Evolutionary conservation across 2,329 filamentous ascomycete genomes (phyloP).

Genomic region (Tolypocladium tropicale): DNA sequence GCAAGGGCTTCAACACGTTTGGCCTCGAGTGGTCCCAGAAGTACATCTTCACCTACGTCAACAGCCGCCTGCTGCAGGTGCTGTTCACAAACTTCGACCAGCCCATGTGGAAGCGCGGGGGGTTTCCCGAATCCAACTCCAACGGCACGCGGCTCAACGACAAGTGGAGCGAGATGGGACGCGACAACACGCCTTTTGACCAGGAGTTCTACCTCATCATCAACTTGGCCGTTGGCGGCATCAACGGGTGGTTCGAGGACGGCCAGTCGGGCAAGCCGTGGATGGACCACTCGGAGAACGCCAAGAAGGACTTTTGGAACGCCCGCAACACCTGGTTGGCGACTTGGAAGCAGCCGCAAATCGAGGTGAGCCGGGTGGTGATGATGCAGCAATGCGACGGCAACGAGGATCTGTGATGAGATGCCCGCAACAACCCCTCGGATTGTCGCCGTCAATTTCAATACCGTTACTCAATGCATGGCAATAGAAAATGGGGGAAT

Average conservation of each 20-base stretch:
- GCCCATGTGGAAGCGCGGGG: slow-evolving; percentile 57
- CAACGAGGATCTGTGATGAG: slow-evolving; percentile 39
- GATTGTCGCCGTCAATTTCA: not conserved
- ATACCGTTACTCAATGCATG: not conserved
- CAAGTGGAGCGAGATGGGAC: slow-evolving; percentile 52
- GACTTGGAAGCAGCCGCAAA: slow-evolving; percentile 59
- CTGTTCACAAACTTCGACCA: slow-evolving; percentile 66
- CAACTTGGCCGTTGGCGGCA: slow-evolving; percentile 66
- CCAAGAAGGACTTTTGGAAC: slow-evolving; percentile 69
- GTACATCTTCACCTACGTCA: slow-evolving; percentile 80
- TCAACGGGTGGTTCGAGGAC: slow-evolving; percentile 78
- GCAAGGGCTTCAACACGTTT: slow-evolving; percentile 61
- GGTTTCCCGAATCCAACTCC: slow-evolving; percentile 51
- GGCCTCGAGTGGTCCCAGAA: slow-evolving; percentile 82
- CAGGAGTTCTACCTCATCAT: slow-evolving; percentile 66
- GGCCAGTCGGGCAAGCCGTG: slow-evolving; percentile 65
- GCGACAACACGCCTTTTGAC: slow-evolving; percentile 61
- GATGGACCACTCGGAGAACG: slow-evolving; percentile 57
- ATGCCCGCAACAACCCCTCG: not conserved
- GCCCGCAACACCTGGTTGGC: slow-evolving; percentile 54
- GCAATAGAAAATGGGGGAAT: too few species aligned
- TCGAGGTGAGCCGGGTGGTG: slow-evolving; percentile 59
- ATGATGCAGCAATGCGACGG: slow-evolving; percentile 64
- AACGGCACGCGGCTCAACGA: slow-evolving; percentile 58
- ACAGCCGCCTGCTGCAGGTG: slow-evolving; percentile 69